Percentiles rank a stretch among this genome's conserved stretches.
These are phyloP conservation scores for Termitomyces sp. DNA, from an alignment of 768 basidiomycete genomes.

Conservation along the genomic window DNA sequence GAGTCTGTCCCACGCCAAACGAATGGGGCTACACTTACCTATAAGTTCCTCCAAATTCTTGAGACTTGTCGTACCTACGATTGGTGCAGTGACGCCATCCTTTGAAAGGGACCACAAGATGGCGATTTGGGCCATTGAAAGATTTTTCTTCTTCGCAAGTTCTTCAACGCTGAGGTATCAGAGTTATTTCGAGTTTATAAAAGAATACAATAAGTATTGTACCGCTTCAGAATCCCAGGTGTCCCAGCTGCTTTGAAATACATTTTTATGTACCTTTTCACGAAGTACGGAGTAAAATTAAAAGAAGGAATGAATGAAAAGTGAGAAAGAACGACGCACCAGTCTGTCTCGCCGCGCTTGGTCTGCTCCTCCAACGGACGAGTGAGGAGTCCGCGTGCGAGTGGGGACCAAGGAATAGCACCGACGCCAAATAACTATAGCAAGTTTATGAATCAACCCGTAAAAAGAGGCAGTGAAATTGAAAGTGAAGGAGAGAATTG, in stretches of 20 bases:
- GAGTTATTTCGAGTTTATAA: background rate
- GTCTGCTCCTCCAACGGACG: background rate
- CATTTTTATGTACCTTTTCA: background rate
- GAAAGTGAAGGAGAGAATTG: background rate
- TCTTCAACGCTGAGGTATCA: background rate
- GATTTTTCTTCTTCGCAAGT: background rate
- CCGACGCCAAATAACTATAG: background rate
- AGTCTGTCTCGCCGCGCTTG: background rate
- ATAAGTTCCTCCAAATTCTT: background rate
- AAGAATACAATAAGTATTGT: background rate
- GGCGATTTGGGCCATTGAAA: background rate
- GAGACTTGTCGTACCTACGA: background rate
- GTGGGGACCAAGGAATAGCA: background rate
- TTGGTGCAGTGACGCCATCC: background rate
- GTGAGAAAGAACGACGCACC: background rate
- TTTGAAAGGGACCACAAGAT: background rate
- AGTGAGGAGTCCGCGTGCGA: background rate
- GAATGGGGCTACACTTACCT: background rate
- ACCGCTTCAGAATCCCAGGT: background rate
- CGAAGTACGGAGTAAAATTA: background rate
- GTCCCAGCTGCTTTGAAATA: background rate
- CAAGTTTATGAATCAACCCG: background rate
- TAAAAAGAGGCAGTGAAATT: background rate
- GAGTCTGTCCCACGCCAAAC: background rate
- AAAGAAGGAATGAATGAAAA: background rate